Evolutionary conservation across 1,139 yeast genomes (phyloP).

Genomic region (Nakaseomyces kungkrabaensis): DNA sequence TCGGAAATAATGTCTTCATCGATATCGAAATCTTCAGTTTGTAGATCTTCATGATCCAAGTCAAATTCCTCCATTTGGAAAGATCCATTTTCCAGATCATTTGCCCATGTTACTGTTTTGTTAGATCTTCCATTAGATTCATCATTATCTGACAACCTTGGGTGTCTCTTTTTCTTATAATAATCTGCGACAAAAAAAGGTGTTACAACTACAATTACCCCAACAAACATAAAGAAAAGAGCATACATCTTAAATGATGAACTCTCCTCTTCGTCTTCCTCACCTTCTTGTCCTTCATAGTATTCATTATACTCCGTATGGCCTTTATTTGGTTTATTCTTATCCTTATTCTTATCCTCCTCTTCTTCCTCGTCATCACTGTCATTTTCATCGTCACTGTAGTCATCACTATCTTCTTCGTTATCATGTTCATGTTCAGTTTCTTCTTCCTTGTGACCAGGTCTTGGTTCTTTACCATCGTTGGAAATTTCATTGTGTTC

Average conservation of each 20-base stretch:
- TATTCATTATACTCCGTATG: slow-evolving; percentile 11
- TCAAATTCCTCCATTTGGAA: slow-evolving; percentile 14
- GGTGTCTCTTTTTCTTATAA: slow-evolving; percentile 10
- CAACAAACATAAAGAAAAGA: slow-evolving; percentile 12
- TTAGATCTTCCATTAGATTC: slow-evolving; percentile 9
- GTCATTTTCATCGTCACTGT: slow-evolving; percentile 6
- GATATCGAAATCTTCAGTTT: background rate
- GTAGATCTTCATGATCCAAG: slow-evolving; percentile 34
- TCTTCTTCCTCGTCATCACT: slow-evolving; percentile 9
- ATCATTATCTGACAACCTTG: slow-evolving; percentile 23
- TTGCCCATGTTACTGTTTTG: slow-evolving; percentile 31
- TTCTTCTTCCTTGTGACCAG: slow-evolving; percentile 5
- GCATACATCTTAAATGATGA: background rate
- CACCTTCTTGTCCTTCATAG: slow-evolving; percentile 9
- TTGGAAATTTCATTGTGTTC: slow-evolving; percentile 1
- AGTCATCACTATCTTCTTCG: slow-evolving; percentile 4
- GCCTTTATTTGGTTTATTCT: slow-evolving; percentile 7
- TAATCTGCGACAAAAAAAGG: slow-evolving; percentile 13
- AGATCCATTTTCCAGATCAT: slow-evolving; percentile 19
- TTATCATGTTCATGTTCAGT: slow-evolving; percentile 3
- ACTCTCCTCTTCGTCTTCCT: slow-evolving; percentile 10
- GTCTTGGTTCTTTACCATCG: background rate
- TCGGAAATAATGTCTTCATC: background rate
- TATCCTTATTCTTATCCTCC: slow-evolving; percentile 5
- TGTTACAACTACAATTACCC: slow-evolving; percentile 15